Percentiles rank a stretch among this genome's conserved stretches.
Evolutionary conservation across 2,329 filamentous ascomycete species (phyloP).

Genomic region (Penicillium sp.): DNA sequence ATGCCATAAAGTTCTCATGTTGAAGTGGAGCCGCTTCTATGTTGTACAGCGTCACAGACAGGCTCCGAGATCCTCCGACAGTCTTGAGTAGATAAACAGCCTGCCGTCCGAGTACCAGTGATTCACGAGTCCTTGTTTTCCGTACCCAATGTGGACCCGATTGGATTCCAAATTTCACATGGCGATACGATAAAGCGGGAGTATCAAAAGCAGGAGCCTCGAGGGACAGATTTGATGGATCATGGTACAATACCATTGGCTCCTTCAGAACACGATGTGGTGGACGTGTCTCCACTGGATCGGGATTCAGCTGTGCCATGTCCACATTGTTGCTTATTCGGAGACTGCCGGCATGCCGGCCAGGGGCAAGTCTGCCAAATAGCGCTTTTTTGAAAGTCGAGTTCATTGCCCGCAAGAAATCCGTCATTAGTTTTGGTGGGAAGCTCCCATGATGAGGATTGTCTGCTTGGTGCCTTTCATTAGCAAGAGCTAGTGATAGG

Average conservation of each 20-base stretch:
- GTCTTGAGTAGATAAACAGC: neutral
- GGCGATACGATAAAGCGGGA: slow-evolving; percentile 1
- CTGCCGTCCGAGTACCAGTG: neutral
- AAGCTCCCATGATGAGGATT: neutral
- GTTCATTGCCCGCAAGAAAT: neutral
- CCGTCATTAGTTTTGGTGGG: neutral
- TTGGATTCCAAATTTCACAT: slow-evolving; percentile 12
- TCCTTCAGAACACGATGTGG: slow-evolving; percentile 1
- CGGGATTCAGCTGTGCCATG: slow-evolving; percentile 14
- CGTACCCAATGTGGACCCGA: neutral
- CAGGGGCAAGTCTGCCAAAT: slow-evolving; percentile 3
- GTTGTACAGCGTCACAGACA: neutral
- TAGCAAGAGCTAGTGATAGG: neutral
- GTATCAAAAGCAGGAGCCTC: neutral
- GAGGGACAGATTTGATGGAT: slow-evolving; percentile 1
- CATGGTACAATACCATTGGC: slow-evolving; percentile 12
- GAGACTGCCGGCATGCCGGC: neutral
- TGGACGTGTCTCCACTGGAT: slow-evolving; percentile 18
- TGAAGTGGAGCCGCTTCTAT: neutral
- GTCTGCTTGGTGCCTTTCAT: neutral
- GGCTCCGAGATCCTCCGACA: neutral
- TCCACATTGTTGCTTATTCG: slow-evolving; percentile 11
- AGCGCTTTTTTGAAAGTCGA: neutral
- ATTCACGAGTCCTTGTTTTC: neutral
- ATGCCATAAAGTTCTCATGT: neutral